A percentile compares a stretch with the other conserved stretches of the same genome.
phyloP scores from a whole-genome alignment of 177 flowering plant genomes.

The Telopea speciosissima region DNA sequence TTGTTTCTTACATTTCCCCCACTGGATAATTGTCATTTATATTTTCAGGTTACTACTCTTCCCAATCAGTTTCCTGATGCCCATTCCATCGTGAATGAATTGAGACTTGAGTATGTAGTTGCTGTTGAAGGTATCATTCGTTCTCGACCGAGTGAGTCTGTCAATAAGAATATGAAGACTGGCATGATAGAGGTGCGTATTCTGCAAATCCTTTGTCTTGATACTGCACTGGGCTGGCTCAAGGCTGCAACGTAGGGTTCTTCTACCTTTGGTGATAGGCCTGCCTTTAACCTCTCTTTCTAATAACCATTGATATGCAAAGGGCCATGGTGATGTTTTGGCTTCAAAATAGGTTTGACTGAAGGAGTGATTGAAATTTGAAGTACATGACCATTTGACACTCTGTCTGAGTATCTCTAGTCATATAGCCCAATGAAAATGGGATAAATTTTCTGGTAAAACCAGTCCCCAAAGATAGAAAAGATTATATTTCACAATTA shows the following conservation, averaged over 20 bases:
- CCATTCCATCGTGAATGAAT: slow-evolving; percentile 51
- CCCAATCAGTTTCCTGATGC: slow-evolving; percentile 81
- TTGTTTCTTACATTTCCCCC: background rate
- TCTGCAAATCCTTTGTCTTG: background rate
- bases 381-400: background rate
- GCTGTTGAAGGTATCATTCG: slow-evolving; percentile 79
- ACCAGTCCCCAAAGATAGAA: too few species aligned
- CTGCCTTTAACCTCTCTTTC: too few species aligned
- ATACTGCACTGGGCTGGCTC: background rate
- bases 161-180: slow-evolving; percentile 79
- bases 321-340: background rate
- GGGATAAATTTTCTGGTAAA: too few species aligned
- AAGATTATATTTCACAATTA: too few species aligned
- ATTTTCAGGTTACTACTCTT: slow-evolving; percentile 61
- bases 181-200: slow-evolving; percentile 73
- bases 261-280: too few species aligned
- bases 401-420: background rate
- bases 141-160: slow-evolving; percentile 62
- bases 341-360: background rate
- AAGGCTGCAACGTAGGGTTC: background rate
- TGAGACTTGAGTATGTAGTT: slow-evolving; percentile 84
- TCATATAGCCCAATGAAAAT: too few species aligned
- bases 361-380: background rate
- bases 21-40: background rate
- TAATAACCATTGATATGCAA: background rate